Base-by-base conservation (phyloP, 371 early-diverging fungal species). In the Zychaea mexicana region DNA sequence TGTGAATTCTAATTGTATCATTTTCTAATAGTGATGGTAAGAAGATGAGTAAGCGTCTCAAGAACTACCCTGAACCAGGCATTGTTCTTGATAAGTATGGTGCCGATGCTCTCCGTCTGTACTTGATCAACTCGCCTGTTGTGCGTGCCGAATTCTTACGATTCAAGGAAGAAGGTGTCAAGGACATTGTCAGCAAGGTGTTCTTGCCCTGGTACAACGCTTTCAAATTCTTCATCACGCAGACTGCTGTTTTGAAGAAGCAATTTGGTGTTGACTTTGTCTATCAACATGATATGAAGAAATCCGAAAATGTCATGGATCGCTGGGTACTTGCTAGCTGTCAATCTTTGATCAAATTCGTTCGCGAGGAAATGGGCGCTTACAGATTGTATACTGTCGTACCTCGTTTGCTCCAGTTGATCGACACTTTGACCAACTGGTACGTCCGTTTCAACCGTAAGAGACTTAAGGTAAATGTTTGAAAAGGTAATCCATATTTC, bases 131-230 rank as follows among this genome's bases (percentile, higher is more conserved):
- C 79, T 99, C 99, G 26, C 99, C 99, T 19, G 99, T 98, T 45
- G 99, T 99, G 52, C 94, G 98, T 65, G 99, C 99, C 28, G 99
- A 99, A 74, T 92, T 95, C 39, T 82, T 99, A 54, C 85, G 87
- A 65, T 99, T 99, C 88, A 95, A 93, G 78, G 99, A 99, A 79
- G 94, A 96, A 64, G 99, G 99, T 68, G 99, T 99, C 64, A 95
- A 95, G 85, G 98, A 98, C 12, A 88, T 99, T 36, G 81, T 98
- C 53, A 92, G 96, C 64, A 91, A 92, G 66, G 96, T 99, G 19
- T 90, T 99, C 74, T 86, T 99, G 73, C 99, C 99, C 19, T 99
- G 99, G 99, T 96, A 94, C 91, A 99, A 99, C 74, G 91, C 98
- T 24, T 95, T 93, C 88, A 88, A 94, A 61, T 99, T 99, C 90